phyloP scores from a whole-genome alignment of 805 yeast genomes.

The Barnettozyma californica region DNA sequence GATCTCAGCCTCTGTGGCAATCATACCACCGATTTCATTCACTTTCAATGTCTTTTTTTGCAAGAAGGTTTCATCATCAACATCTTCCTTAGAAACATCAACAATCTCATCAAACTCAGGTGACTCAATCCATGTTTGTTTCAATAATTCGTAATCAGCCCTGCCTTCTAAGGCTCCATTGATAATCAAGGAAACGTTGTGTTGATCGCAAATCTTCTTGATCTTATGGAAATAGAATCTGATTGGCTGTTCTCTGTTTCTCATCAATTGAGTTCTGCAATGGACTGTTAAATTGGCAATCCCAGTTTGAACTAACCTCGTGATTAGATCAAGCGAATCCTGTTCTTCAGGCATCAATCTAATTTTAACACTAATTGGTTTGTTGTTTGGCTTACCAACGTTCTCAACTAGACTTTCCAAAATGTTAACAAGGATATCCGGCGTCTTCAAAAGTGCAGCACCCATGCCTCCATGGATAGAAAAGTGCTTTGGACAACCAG shows the following conservation, averaged over 20 bases:
- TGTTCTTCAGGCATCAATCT: slow-evolving; percentile 64
- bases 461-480: slow-evolving; percentile 97
- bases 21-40: slow-evolving; percentile 80
- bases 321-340: slow-evolving; percentile 55
- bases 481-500: slow-evolving; percentile 97
- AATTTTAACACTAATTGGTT: slow-evolving; percentile 89
- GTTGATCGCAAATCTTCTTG: slow-evolving; percentile 51
- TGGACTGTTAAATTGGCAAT: slow-evolving; percentile 83
- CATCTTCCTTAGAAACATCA: neutral
- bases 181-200: slow-evolving; percentile 67
- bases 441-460: slow-evolving; percentile 80
- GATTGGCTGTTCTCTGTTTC: slow-evolving; percentile 78
- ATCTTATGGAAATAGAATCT: slow-evolving; percentile 64
- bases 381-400: slow-evolving; percentile 71
- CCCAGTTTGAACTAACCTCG: slow-evolving; percentile 65
- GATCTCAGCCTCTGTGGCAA: slow-evolving; percentile 84
- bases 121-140: slow-evolving; percentile 28
- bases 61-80: neutral
- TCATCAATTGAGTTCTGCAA: slow-evolving; percentile 85
- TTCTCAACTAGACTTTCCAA: slow-evolving; percentile 62
- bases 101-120: slow-evolving; percentile 7
- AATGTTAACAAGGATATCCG: slow-evolving; percentile 71
- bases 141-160: slow-evolving; percentile 48
- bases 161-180: slow-evolving; percentile 71
- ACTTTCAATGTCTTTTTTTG: slow-evolving; percentile 27